Base-by-base conservation (phyloP, 257 asterid species). In the Jacaranda mimosifolia region DNA sequence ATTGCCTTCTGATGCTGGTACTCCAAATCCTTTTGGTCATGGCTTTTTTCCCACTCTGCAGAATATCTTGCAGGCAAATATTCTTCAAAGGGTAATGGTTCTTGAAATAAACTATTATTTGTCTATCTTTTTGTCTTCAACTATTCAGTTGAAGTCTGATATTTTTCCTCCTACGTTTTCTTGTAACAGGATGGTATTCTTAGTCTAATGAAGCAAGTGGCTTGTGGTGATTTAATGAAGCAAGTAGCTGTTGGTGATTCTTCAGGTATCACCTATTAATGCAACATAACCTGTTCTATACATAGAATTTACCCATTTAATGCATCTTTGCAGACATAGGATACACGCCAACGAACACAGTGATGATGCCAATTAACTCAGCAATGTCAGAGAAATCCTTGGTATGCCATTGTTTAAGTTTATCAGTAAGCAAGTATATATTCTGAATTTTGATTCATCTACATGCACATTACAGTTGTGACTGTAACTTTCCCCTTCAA, bases 11-110 rank as follows among this genome's bases (percentile, higher is more conserved):
- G 96, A 89, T 65, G 86, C 91, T 63, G 73, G 84, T 57, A 85
- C 90, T 68, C 73, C 88, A 73, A 85, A 82, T 81, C 81, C 88
- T 49, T 73, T 36, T 36, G 82, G 80, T 53, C 88, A 77, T 45
- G 83, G 89, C 43, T 32, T 89, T 65, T 91, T 84, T 77, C 84
- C 95, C 62, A 68, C 71, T 72, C 83, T 94, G 88, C 97, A 87
- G 81, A 80, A 86, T 63, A 78, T 86, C 79, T 79, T 94, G 79
- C 92, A 88, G 80, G 73, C 96, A 70, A 94, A 92, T 82, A 85
- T 89, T 85, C 71, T 82, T 74, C 97, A 94, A 86, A 88, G 99
- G 91, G 99, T 94, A 87, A 39, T 70, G 74, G 43, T 26, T 60
- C 81, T 68, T 9, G 53, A 9, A 48, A 79, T 71, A 57, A 57